These are phyloP conservation scores for Termitomyces sp. DNA, from an alignment of 768 basidiomycete genomes.

Conservation along the genomic window DNA sequence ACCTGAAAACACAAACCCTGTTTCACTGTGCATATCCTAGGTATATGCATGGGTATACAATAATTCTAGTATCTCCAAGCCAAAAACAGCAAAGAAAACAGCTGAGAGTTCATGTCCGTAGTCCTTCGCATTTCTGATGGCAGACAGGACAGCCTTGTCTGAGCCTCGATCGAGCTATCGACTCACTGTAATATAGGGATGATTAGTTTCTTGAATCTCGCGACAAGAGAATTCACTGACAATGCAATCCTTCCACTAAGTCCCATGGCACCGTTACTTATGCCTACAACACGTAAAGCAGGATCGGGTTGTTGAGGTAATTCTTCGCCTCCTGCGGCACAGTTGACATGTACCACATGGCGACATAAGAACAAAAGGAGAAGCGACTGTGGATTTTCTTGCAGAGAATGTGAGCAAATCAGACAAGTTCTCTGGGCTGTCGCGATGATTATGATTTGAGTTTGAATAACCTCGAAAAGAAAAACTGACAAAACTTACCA, in stretches of 20 bases:
- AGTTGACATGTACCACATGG: constrained; percentile 80
- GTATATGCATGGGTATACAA: neutral
- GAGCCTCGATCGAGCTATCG: constrained; percentile 60
- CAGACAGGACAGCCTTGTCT: constrained; percentile 77
- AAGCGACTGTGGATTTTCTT: constrained; percentile 54
- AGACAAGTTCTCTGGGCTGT: constrained; percentile 62
- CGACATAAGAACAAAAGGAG: constrained; percentile 79
- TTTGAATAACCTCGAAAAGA: neutral
- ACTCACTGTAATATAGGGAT: constrained; percentile 42
- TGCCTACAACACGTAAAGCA: constrained; percentile 38
- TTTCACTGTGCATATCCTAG: neutral
- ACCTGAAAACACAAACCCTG: neutral
- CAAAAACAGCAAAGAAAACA: constrained; percentile 2
- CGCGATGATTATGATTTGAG: neutral
- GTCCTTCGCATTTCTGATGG: constrained; percentile 50
- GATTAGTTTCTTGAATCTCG: constrained; percentile 6
- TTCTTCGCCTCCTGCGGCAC: constrained; percentile 60
- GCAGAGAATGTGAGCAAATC: constrained; percentile 57
- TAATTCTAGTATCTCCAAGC: constrained; percentile 5
- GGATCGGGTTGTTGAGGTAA: constrained; percentile 60
- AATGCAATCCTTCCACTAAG: constrained; percentile 75
- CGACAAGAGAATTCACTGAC: constrained; percentile 37
- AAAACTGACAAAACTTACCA: constrained; percentile 38
- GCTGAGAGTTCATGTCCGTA: constrained; percentile 19
- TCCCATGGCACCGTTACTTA: constrained; percentile 32